Percentiles rank a stretch among this genome's conserved stretches.
Evolutionary conservation across 768 basidiomycete genomes (phyloP).

Genomic region (Myochromella boudieri): DNA sequence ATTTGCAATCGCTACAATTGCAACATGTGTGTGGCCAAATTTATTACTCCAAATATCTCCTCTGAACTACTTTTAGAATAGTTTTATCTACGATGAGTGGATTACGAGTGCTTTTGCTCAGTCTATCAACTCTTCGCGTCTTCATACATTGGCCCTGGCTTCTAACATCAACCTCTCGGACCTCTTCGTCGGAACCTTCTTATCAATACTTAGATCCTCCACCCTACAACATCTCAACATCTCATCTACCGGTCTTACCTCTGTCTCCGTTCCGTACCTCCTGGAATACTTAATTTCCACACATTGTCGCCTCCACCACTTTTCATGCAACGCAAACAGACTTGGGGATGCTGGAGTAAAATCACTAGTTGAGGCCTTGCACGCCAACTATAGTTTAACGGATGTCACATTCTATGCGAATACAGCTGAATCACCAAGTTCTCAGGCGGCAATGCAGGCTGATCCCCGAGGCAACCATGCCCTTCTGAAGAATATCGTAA

Average conservation of each 20-base stretch:
- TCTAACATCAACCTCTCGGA: conserved; percentile 52
- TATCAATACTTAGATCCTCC: conserved; percentile 48
- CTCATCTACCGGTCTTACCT: conserved; percentile 50
- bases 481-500: conserved; percentile 30
- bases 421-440: conserved; percentile 25
- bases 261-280: conserved; percentile 38
- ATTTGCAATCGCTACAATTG: conserved; percentile 50
- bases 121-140: conserved; percentile 54
- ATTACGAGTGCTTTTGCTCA: conserved; percentile 39
- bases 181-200: conserved; percentile 44
- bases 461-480: conserved; percentile 30
- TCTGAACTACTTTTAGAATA: conserved; percentile 18
- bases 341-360: conserved; percentile 46
- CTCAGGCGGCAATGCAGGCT: neutral
- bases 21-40: conserved; percentile 47
- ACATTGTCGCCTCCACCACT: conserved; percentile 45
- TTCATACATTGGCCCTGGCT: conserved; percentile 51
- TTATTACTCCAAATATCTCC: neutral
- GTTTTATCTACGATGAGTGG: conserved; percentile 29
- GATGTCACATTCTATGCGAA: conserved; percentile 54
- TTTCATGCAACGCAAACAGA: conserved; percentile 57
- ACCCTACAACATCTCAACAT: conserved; percentile 55
- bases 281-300: conserved; percentile 49
- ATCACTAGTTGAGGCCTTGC: conserved; percentile 45
- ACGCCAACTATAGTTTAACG: conserved; percentile 44